Evolutionary conservation across 2,329 filamentous ascomycete species (phyloP), one percentile per base, ranked within the genome.

Genomic region (Sporothrix mexicana): DNA sequence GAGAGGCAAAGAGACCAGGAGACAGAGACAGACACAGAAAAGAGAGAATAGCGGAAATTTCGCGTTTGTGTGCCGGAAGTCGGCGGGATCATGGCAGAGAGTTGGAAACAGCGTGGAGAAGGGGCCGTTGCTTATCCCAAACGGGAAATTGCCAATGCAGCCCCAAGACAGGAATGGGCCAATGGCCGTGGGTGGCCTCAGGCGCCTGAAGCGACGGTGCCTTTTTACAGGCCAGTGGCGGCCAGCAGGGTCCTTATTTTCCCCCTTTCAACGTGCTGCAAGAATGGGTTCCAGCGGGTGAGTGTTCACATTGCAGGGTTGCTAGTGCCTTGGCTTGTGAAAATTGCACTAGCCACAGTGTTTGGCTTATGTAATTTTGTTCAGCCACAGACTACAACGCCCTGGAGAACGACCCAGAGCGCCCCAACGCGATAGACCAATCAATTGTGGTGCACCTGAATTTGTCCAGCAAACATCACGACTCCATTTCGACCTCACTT

Each of bases 131-230:
- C 57, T 51, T 73, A 53, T 68, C 45, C 67, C 17, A 45, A 66
- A 57, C 36, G 49, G 72, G 72, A 70, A 64, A 73, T 73, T 70
- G 67, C 36, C 67, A 70, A 66, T 66, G 64, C 36, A 45, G 23
- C 47, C 71, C 57, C 47, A 51, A 64, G 13, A 45, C 47, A 10
- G 15, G 23, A 45, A 49, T 62, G 23, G 41, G 6, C 67, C 53
- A 70, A 57, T 70, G 17, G 71, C 17, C 25, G 64, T 23, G 10
- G 55, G 45, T 15, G 53, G 25, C 17, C 53, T 55, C 55, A 20
- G 55, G 30, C 68, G 68, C 49, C 68, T 59, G 51, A 59, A 45
- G 68, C 51, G 20, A 49, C 36, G 17, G 36, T n/a, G 30, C 10
- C 1, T n/a, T 45, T 17, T 41, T 25, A 68, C 70, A 69, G 70